Evolutionary conservation across 192 early-diverging fungal species (phyloP), one percentile per base, ranked within the genome.

Genomic region (Haplosporangium gracile): DNA sequence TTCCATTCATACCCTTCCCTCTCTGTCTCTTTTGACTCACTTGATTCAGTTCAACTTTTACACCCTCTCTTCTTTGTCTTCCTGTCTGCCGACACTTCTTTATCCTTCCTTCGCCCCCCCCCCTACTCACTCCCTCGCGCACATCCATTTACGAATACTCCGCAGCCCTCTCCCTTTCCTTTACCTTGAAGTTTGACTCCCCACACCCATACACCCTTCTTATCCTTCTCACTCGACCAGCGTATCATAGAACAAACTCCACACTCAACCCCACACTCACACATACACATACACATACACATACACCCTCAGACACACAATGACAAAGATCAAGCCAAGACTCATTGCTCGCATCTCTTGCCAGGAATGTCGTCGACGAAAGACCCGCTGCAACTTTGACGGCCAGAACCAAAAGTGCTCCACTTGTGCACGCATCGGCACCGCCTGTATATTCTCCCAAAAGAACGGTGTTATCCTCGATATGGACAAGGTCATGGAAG

Each of bases 321-420:
- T 86, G 84, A 86, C 84, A 47, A 86, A 86, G 76, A 86, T 86
- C 84, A 86, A 86, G 68, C 84, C 84, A 68, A 81, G 84, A 49
- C 79, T 86, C 29, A 86, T 86, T 38, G 84, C 84, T 22, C 84
- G 84, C 43, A 86, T 86, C 69, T 86, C 84, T 45, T 86, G 84
- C 43, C 84, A 86, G 65, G 84, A 86, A 39, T 86, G 84, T 29
- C 69, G 84, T 20, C 75, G 84, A 18, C 70, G 84, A 74, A 86
- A 86, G 65, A 86, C 84, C 65, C 84, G 84, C 38, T 86, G 84
- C 76, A 86, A 86, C 72, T 86, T 81, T 75, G 84, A 86, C 29
- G 84, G 84, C 16, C 84, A 86, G 39, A 79, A 79, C 36, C 78
- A 86, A 47, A 86, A 86, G 57, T 86, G 84, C 36, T 81, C 84